These are phyloP conservation scores for Sugiyamaella boreocaroliniensis DNA, from an alignment of 805 yeast species.

Conservation along the genomic window DNA sequence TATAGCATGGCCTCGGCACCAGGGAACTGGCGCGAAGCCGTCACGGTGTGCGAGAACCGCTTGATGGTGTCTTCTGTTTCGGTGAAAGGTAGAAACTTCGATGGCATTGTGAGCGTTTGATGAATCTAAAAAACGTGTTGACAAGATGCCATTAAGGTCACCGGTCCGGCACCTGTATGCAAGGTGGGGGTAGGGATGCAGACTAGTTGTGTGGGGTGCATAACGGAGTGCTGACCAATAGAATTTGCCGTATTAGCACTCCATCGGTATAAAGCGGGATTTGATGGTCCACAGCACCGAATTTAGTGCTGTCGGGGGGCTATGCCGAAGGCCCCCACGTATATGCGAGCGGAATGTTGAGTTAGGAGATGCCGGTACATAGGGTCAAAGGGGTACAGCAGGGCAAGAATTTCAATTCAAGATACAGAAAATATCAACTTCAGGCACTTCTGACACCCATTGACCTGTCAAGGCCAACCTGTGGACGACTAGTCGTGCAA, in stretches of 20 bases:
- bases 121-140: neutral
- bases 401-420: no score
- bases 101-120: neutral
- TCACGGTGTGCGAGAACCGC: constrained; percentile 10
- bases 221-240: neutral
- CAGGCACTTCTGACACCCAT: no score
- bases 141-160: neutral
- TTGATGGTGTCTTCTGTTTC: constrained; percentile 2
- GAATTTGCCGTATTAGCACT: neutral
- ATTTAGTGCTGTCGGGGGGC: no score
- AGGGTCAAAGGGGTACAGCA: no score
- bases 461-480: no score
- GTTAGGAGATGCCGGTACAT: neutral
- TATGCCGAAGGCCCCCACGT: neutral
- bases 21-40: constrained; percentile 12
- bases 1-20: constrained; percentile 67
- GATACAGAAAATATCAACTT: no score
- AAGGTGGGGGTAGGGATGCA: neutral
- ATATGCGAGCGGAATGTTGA: neutral
- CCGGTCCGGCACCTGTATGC: neutral
- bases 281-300: no score
- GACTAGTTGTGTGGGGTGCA: neutral
- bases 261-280: neutral
- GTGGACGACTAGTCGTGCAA: no score
- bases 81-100: constrained; percentile 2